phyloP scores from a whole-genome alignment of 148 eudicot species.

The Silene uniflora region DNA sequence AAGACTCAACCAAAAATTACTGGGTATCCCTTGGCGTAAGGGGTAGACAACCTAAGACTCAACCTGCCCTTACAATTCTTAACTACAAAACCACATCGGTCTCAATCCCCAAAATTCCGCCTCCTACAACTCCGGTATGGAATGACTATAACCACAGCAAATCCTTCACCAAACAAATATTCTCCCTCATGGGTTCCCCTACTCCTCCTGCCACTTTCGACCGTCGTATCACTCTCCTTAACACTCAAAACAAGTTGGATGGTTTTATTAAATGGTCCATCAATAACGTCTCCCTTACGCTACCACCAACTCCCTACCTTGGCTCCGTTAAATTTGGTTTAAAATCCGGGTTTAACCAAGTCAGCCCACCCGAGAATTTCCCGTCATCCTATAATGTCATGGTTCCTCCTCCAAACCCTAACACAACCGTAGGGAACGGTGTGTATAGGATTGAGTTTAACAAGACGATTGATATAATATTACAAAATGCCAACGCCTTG shows the following conservation, averaged over 20 bases:
- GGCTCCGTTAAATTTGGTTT: slow-evolving; percentile 52
- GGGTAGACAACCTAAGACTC: slow-evolving; percentile 63
- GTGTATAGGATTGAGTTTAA: slow-evolving; percentile 48
- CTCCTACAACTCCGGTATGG: slow-evolving; percentile 63
- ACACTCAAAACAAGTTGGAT: slow-evolving; percentile 61
- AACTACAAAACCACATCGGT: slow-evolving; percentile 40
- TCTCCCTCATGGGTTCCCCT: slow-evolving; percentile 45
- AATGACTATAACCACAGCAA: slow-evolving; percentile 42
- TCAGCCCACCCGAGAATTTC: slow-evolving; percentile 46
- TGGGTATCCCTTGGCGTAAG: slow-evolving; percentile 75
- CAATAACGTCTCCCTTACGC: slow-evolving; percentile 61
- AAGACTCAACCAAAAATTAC: slow-evolving; percentile 54
- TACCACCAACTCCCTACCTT: slow-evolving; percentile 69
- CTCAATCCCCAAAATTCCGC: slow-evolving; percentile 42
- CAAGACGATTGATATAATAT: slow-evolving; percentile 54
- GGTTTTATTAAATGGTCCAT: slow-evolving; percentile 75
- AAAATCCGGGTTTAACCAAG: slow-evolving; percentile 28
- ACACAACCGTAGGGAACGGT: slow-evolving; percentile 48
- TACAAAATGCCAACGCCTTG: slow-evolving; percentile 75
- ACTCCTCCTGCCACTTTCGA: slow-evolving; percentile 36
- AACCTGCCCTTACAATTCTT: slow-evolving; percentile 61
- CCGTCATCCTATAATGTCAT: slow-evolving; percentile 38
- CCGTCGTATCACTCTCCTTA: slow-evolving; percentile 53
- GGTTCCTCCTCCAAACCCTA: slow-evolving; percentile 40
- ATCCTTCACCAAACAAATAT: slow-evolving; percentile 41